Base-by-base conservation (phyloP, 2,329 filamentous ascomycete genomes). In the Fusarium cyanostomum region DNA sequence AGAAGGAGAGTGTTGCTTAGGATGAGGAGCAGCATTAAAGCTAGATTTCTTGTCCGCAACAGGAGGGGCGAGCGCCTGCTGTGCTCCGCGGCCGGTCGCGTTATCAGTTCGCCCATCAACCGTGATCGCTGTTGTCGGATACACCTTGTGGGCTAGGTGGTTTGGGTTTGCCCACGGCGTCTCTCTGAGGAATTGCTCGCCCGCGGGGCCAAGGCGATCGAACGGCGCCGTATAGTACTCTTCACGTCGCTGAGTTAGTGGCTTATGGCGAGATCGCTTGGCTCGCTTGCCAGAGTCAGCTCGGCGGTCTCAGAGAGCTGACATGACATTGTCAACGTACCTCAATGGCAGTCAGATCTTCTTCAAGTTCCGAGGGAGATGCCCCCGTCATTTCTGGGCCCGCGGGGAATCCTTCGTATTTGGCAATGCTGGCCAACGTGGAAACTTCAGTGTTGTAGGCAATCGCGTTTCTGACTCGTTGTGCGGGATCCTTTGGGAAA, bases 371-470 rank as follows among this genome's bases (percentile, higher is more conserved):
- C 10, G 85, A 81, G 18, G 84, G 77, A 33, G 89, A 89, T 24
- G 92, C 91, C 37, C 91, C 85, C 56, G 83, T 83, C 77, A 99
- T 89, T 30, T 91, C 84, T 16, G 95, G 95, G n/a, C 94, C 95
- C 28, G 94, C 94, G 31, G 95, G 95, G 78, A 99, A 99, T 21
- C 95, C 95, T 71, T 96, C 89, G 74, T 97, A 94, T 78, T 97
- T 98, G 31, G 94, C 94, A 48, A 98, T 84, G 33, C 94, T 94
- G 7, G 94, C 89, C 55, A 99, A 80, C 26, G 97, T 87, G 0
- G 94, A 96, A 5, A 99, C 94, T 75, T 99, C 95, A 66, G 90
- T 91, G 75, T 97, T 98, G 80, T 98, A 98, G 42, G 94, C 91
- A 45, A 93, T 86, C 68, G 96, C 94, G 62, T 97, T 91, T 61